phyloP scores from a whole-genome alignment of 2,329 filamentous ascomycete genomes.

The Ceratocystiopsis sp. region DNA sequence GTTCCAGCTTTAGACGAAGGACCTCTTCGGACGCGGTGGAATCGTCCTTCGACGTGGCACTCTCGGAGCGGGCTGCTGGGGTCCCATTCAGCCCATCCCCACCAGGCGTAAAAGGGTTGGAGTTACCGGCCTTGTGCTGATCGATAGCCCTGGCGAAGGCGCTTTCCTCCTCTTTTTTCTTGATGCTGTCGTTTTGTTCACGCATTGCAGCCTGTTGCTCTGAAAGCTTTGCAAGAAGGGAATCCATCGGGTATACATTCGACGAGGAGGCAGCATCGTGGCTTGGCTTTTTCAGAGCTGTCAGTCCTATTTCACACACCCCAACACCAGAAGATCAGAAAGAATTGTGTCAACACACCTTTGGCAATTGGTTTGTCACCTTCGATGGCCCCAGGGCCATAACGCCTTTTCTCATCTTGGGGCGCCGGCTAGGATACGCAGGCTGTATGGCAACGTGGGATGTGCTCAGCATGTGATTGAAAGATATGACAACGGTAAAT shows the following conservation, averaged over 20 bases:
- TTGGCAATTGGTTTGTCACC: constrained; percentile 31
- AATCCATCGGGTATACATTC: constrained; percentile 45
- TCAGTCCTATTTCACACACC: not conserved
- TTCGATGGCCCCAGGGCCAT: constrained; percentile 34
- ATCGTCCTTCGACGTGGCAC: constrained; percentile 15
- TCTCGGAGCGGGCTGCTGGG: constrained; percentile 35
- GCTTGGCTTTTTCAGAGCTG: constrained; percentile 24
- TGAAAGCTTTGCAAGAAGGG: constrained; percentile 54
- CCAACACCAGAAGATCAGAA: not conserved
- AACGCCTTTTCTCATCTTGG: constrained; percentile 25
- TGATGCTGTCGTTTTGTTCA: constrained; percentile 39
- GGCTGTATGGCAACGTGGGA: too few relatives aligned
- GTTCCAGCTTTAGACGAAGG: constrained; percentile 49
- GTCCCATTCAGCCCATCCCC: constrained; percentile 31
- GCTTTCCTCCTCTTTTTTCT: constrained; percentile 21
- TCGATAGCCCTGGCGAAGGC: constrained; percentile 22
- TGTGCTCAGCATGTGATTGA: constrained; percentile 4
- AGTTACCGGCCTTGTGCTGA: constrained; percentile 36
- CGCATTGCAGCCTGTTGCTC: constrained; percentile 48
- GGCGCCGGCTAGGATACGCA: not conserved
- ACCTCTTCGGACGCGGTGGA: constrained; percentile 33
- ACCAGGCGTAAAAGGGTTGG: constrained; percentile 45
- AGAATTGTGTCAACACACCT: not conserved
- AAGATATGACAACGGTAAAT: constrained; percentile 9
- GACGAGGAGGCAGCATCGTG: constrained; percentile 21